phyloP scores from a whole-genome alignment of 2,329 filamentous ascomycete species.

The Beauveria australis region DNA sequence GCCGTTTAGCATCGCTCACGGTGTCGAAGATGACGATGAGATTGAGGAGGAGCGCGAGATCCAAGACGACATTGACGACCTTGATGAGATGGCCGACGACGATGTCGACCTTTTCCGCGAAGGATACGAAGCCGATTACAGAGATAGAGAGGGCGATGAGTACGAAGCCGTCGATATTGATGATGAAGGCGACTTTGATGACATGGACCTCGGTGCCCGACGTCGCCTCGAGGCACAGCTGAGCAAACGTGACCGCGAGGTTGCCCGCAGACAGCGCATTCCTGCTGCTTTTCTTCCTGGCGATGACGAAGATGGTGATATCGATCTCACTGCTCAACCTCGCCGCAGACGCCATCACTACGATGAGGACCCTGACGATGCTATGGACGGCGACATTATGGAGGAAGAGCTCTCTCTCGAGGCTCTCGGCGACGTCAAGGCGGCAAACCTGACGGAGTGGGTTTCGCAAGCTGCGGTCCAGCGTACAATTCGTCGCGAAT shows the following conservation, averaged over 20 bases:
- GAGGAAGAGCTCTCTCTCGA: conserved; percentile 91
- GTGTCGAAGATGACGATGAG: conserved; percentile 63
- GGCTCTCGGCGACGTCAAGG: conserved; percentile 86
- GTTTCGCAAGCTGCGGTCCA: conserved; percentile 84
- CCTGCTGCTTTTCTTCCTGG: conserved; percentile 68
- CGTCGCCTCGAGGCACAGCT: conserved; percentile 65
- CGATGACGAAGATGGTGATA: conserved; percentile 76
- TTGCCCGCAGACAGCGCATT: conserved; percentile 57
- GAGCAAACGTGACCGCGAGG: conserved; percentile 64
- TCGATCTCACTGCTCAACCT: conserved; percentile 79
- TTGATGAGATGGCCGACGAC: conserved; percentile 76
- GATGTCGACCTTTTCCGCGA: conserved; percentile 71
- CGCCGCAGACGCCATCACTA: conserved; percentile 81
- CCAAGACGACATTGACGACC: conserved; percentile 65
- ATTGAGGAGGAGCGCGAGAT: conserved; percentile 63
- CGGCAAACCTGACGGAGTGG: conserved; percentile 90
- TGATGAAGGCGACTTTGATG: conserved; percentile 67
- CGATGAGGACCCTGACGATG: conserved; percentile 88
- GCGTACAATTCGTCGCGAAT: conserved; percentile 88
- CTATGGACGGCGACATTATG: conserved; percentile 90
- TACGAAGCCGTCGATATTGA: conserved; percentile 70
- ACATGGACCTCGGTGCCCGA: conserved; percentile 57
- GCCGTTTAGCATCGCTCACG: conserved; percentile 53
- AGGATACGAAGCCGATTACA: conserved; percentile 65
- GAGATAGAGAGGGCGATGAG: conserved; percentile 54